Evolutionary conservation across 768 basidiomycete species (phyloP).

Genomic region (Lentinula lateritia): DNA sequence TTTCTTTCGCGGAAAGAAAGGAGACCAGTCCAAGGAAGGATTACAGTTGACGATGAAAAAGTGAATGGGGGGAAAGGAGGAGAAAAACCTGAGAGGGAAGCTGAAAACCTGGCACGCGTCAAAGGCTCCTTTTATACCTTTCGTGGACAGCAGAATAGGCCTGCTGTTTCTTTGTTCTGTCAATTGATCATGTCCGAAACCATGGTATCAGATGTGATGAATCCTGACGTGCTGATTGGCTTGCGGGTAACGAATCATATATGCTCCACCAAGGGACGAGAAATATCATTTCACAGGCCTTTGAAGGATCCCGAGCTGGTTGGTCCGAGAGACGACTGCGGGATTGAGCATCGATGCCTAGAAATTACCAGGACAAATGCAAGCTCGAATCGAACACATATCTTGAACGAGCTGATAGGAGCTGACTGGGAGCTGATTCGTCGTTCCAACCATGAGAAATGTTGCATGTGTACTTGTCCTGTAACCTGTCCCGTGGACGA

Average conservation of each 20-base stretch:
- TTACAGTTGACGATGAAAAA: background rate
- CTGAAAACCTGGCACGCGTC: background rate
- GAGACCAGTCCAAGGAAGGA: slow-evolving; percentile 5
- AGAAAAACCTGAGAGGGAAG: background rate
- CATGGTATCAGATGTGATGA: slow-evolving; percentile 1
- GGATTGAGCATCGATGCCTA: background rate
- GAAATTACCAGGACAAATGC: background rate
- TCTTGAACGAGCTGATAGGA: background rate
- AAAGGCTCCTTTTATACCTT: background rate
- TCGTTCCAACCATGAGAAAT: background rate
- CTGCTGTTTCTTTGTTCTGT: background rate
- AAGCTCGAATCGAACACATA: background rate
- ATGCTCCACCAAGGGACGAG: too few species aligned
- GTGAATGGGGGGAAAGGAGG: background rate
- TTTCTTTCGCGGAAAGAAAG: slow-evolving; percentile 7
- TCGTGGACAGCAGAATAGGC: background rate
- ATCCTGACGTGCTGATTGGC: background rate
- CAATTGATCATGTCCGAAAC: background rate
- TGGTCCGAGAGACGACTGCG: background rate
- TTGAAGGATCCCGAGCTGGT: background rate
- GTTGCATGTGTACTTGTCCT: background rate
- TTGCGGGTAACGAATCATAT: background rate
- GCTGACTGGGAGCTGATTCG: background rate
- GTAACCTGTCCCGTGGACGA: background rate
- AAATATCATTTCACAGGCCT: background rate